Percentiles rank a stretch among this genome's conserved stretches.
phyloP scores from a whole-genome alignment of 805 yeast genomes.

The Lipomyces sp. region DNA sequence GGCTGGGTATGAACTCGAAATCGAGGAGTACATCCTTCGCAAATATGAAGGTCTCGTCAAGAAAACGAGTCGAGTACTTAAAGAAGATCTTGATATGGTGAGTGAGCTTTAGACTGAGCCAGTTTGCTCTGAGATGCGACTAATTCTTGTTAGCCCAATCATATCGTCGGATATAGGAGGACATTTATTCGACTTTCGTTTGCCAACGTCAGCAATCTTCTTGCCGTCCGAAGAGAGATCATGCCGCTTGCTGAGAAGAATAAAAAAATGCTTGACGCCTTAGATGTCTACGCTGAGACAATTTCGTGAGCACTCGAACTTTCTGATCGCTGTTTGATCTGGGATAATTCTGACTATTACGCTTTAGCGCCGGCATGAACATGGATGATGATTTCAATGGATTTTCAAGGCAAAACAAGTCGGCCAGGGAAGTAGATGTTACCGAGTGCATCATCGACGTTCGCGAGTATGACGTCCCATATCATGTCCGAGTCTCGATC shows the following conservation, averaged over 20 bases:
- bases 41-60: slow-evolving; percentile 64
- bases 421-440: slow-evolving; percentile 46
- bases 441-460: slow-evolving; percentile 66
- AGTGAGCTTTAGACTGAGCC: not conserved
- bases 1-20: slow-evolving; percentile 57
- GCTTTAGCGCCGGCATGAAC: slow-evolving; percentile 37
- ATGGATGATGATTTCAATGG: slow-evolving; percentile 33
- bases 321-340: not conserved
- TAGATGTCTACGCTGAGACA: slow-evolving; percentile 63
- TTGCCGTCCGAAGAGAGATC: slow-evolving; percentile 67
- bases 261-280: slow-evolving; percentile 55
- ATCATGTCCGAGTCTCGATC: slow-evolving; percentile 92
- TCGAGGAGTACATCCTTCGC: slow-evolving; percentile 78
- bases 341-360: no score
- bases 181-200: slow-evolving; percentile 66
- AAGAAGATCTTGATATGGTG: slow-evolving; percentile 70
- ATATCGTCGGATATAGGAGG: slow-evolving; percentile 70
- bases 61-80: slow-evolving; percentile 50
- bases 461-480: slow-evolving; percentile 94
- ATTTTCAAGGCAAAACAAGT: slow-evolving; percentile 23
- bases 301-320: slow-evolving; percentile 47
- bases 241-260: slow-evolving; percentile 71
- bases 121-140: not conserved
- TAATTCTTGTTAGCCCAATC: slow-evolving; percentile 54
- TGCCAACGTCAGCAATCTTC: slow-evolving; percentile 68